Evolutionary conservation across 1,139 yeast species (phyloP).

Genomic region (Saccharomyces uvarum): DNA sequence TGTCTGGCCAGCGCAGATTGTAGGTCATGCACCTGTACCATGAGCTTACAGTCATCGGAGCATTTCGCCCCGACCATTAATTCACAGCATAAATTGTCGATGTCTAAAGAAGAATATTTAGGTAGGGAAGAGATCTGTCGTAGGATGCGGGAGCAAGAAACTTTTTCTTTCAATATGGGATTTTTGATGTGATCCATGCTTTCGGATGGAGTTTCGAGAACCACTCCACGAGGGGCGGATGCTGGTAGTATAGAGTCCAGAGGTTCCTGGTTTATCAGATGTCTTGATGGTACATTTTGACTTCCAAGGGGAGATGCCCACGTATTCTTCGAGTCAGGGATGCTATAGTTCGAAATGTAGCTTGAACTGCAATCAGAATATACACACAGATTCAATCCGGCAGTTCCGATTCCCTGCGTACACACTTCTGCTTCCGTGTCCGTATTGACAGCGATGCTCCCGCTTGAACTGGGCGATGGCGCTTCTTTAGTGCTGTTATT

Average conservation of each 20-base stretch:
- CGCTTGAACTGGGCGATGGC: background rate
- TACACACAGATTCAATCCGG: background rate
- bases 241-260: conserved; percentile 5
- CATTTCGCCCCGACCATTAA: conserved; percentile 86
- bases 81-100: conserved; percentile 83
- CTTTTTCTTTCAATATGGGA: background rate
- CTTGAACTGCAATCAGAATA: too few species aligned
- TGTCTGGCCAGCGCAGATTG: conserved; percentile 44
- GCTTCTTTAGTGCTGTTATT: background rate
- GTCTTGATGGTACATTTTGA: conserved; percentile 1
- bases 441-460: background rate
- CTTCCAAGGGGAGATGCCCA: background rate
- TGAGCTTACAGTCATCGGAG: conserved; percentile 72
- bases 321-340: background rate
- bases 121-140: conserved; percentile 91
- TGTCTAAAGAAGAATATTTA: conserved; percentile 80
- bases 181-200: background rate
- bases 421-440: background rate
- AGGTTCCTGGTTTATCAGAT: conserved; percentile 10
- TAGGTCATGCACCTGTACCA: conserved; percentile 69
- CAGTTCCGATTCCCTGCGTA: background rate
- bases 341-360: background rate
- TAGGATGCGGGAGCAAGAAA: conserved; percentile 44
- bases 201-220: background rate
- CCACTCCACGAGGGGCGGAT: background rate